Percentiles rank a stretch among this genome's conserved stretches.
Evolutionary conservation across 495 filamentous ascomycete species (phyloP).

Genomic region (Astrothelium subdiscretum): DNA sequence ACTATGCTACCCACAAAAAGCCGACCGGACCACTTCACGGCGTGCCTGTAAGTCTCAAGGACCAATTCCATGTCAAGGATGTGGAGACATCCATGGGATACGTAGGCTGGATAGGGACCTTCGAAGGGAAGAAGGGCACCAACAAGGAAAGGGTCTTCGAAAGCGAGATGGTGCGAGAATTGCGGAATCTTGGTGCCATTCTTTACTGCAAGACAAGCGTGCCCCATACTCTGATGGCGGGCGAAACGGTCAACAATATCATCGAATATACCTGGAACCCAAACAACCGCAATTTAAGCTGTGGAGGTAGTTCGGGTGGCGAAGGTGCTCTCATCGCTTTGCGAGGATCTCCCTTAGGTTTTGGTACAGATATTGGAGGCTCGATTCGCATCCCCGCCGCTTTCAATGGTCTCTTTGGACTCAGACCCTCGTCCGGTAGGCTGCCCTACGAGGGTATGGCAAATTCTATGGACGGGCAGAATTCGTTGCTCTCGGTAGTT

Average conservation of each 20-base stretch:
- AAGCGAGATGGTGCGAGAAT: conserved; percentile 30
- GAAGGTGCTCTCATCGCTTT: conserved; percentile 30
- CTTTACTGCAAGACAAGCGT: conserved; percentile 57
- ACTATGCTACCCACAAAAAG: conserved; percentile 23
- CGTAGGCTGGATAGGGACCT: conserved; percentile 31
- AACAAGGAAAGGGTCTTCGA: conserved; percentile 25
- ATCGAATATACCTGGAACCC: conserved; percentile 29
- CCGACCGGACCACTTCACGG: conserved; percentile 47
- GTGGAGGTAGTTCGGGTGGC: conserved; percentile 26
- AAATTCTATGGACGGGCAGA: conserved; percentile 49
- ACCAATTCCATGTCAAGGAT: conserved; percentile 57
- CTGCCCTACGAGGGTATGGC: conserved; percentile 42
- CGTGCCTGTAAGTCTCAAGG: conserved; percentile 55
- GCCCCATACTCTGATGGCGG: conserved; percentile 48
- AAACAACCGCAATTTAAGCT: conserved; percentile 24
- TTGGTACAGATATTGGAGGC: conserved; percentile 36
- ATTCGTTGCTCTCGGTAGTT: conserved; percentile 43
- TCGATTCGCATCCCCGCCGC: conserved; percentile 40
- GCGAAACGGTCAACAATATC: conserved; percentile 45
- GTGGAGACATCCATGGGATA: conserved; percentile 55
- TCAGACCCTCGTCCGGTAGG: conserved; percentile 33
- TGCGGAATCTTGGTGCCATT: conserved; percentile 48
- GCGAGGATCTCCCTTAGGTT: conserved; percentile 25
- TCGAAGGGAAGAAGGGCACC: conserved; percentile 25
- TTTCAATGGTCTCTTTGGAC: conserved; percentile 36